Base-by-base conservation (phyloP, 352 stramenopile genomes). In the Pythium dissimile region DNA sequence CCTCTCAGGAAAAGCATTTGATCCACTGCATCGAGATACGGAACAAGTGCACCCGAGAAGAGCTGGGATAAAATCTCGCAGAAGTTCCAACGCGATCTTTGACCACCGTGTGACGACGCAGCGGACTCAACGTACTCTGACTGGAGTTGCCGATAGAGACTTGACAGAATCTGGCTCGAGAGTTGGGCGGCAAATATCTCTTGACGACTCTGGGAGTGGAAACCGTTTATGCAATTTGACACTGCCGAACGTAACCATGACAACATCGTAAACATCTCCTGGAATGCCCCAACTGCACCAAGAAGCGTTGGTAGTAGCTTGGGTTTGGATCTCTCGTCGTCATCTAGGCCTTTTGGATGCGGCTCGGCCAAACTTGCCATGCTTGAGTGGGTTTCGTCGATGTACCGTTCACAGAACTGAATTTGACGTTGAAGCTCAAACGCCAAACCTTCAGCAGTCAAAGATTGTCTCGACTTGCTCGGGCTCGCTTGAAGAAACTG, bases 21-120 rank as follows among this genome's bases (percentile, higher is more conserved):
- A 21, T 86, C 75, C 5, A 90, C 48, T 0, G 77, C 41, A 41
- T 75, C 66, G 16, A 90, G 57, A 39, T 88, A 87, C 13, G 77
- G 80, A 34, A 21, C 59, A 35, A 90, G 13, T 0, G 76, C 48
- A 1, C 64, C 60, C 30, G 67, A 49, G 55, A 88, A 87, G 13
- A 90, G 24, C 23, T 75, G 53, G 1, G 75, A 53, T 1, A 88
- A 48, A 24, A 86, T 56, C 23, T 77, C 62, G n/a, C 73, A 86
- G 18, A 64, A 66, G 39, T 67, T 69, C 60, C 73, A 73, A 7
- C 20, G 37, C 18, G 20, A 20, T 30, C 5, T 44, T 12, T 44
- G 53, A 32, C 16, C 26, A 30, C 7, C 5, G 9, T 10, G 38
- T 11, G 16, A 2, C 20, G 20, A 58, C 24, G 12, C 21, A 2